Evolutionary conservation across 2,329 filamentous ascomycete species (phyloP).

Genomic region (Xylariaceae sp.): DNA sequence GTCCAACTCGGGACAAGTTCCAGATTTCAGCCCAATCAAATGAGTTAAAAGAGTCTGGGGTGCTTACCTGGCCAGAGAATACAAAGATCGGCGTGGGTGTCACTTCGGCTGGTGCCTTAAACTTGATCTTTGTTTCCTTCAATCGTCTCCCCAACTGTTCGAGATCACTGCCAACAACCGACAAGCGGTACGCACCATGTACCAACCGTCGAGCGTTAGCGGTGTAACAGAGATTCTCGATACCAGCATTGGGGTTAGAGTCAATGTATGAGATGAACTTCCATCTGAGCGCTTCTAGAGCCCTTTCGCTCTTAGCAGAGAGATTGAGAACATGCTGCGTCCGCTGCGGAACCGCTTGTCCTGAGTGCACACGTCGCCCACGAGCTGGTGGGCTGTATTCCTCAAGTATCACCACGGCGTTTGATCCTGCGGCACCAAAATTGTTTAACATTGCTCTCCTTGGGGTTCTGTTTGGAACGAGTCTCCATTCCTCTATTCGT

Average conservation of each 20-base stretch:
- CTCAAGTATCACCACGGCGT: constrained; percentile 36
- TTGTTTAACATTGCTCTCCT: constrained; percentile 44
- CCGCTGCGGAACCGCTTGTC: background rate
- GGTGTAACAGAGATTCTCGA: constrained; percentile 33
- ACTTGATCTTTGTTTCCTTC: constrained; percentile 4
- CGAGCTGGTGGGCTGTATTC: constrained; percentile 18
- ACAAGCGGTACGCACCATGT: constrained; percentile 24
- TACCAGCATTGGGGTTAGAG: constrained; percentile 4
- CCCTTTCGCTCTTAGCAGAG: constrained; percentile 27
- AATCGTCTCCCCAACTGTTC: no score
- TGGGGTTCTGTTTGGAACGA: constrained; percentile 2
- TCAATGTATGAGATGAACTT: constrained; percentile 17
- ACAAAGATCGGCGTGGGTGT: constrained; percentile 36
- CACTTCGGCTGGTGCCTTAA: constrained; percentile 9
- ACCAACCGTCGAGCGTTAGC: constrained; percentile 28
- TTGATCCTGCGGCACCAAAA: constrained; percentile 34
- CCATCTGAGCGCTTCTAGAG: constrained; percentile 12
- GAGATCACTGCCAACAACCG: constrained; percentile 21
- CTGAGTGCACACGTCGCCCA: background rate
- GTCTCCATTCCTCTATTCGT: constrained; percentile 9
- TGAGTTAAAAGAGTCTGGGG: no score
- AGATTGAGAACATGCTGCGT: constrained; percentile 23
- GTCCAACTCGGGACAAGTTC: no score
- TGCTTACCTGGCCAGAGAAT: constrained; percentile 47
- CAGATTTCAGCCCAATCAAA: no score